Conservation (phyloP, 2,329 filamentous ascomycete species). For the Knufia petricola region DNA sequence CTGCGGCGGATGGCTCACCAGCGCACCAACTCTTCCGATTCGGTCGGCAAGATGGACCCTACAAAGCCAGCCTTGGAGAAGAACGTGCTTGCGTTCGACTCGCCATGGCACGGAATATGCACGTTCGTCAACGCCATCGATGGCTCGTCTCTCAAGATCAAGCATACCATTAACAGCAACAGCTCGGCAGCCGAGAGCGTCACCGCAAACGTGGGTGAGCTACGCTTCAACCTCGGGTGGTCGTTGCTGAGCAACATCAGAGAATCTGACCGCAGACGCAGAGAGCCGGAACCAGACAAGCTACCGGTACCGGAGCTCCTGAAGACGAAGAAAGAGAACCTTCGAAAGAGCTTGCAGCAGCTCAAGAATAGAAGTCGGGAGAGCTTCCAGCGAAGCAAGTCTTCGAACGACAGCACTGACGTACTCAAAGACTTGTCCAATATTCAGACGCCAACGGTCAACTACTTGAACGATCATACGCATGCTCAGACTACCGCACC, state of each 20-base stretch:
- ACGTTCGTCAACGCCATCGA: slow-evolving; percentile 71
- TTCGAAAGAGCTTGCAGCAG: slow-evolving; percentile 19
- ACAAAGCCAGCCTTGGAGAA: slow-evolving; percentile 43
- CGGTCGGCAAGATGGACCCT: slow-evolving; percentile 26
- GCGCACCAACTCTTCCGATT: slow-evolving; percentile 44
- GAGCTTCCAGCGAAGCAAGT: slow-evolving; percentile 2
- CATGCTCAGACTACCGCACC: neutral
- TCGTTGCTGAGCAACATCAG: slow-evolving; percentile 16
- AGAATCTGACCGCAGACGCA: slow-evolving; percentile 10
- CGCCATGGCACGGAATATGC: slow-evolving; percentile 80
- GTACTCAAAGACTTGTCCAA: neutral
- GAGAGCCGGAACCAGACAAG: slow-evolving; percentile 11
- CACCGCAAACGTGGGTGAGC: slow-evolving; percentile 56
- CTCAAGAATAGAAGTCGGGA: slow-evolving; percentile 17
- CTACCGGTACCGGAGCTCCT: slow-evolving; percentile 9
- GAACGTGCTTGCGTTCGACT: slow-evolving; percentile 63
- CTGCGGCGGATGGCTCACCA: slow-evolving; percentile 10
- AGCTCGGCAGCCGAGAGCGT: slow-evolving; percentile 24
- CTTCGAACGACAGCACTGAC: slow-evolving; percentile 1
- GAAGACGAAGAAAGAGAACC: slow-evolving; percentile 16
- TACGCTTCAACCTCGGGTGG: slow-evolving; percentile 70
- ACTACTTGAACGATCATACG: neutral
- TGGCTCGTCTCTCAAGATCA: slow-evolving; percentile 65
- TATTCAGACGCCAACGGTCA: slow-evolving; percentile 1
- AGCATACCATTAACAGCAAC: slow-evolving; percentile 50